Conservation (phyloP, 257 asterid genomes). For the Nicotiana benthamiana region DNA sequence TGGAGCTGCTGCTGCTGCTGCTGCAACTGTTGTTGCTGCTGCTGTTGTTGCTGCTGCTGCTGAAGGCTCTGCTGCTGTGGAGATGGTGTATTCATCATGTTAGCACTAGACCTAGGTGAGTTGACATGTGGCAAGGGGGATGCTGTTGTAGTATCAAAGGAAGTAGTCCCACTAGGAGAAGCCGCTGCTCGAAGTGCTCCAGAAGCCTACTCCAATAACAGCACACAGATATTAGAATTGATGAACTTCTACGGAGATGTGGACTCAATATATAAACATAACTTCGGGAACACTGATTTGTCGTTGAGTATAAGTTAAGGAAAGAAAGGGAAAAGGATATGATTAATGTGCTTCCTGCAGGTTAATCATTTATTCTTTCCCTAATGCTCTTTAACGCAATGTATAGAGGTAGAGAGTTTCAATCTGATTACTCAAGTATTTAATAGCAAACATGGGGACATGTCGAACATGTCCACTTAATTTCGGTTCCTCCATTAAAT, state of each 20-base stretch:
- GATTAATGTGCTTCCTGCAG: background rate
- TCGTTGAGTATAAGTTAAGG: background rate
- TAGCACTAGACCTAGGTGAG: constrained; percentile 85
- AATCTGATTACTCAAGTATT: background rate
- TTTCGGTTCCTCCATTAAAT: background rate
- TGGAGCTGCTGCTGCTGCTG: constrained; percentile 19
- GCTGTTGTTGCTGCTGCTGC: constrained; percentile 43
- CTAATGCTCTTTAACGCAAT: background rate
- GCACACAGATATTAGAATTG: background rate
- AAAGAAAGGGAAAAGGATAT: background rate
- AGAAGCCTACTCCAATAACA: constrained; percentile 45
- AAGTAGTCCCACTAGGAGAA: constrained; percentile 63
- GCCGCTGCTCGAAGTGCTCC: constrained; percentile 84
- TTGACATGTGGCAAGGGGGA: constrained; percentile 84
- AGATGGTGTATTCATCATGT: constrained; percentile 93
- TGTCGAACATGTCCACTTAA: background rate
- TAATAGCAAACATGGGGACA: background rate
- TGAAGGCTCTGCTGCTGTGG: constrained; percentile 80
- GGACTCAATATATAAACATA: background rate
- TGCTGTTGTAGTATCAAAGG: constrained; percentile 74
- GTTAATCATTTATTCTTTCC: background rate
- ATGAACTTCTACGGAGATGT: background rate
- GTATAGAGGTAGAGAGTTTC: background rate
- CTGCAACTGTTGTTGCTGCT: constrained; percentile 48
- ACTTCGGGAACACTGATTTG: background rate